Percentiles rank a stretch among this genome's conserved stretches.
Conservation (phyloP, 1,284 basidiomycete species). For the Malassezia caprae region DNA sequence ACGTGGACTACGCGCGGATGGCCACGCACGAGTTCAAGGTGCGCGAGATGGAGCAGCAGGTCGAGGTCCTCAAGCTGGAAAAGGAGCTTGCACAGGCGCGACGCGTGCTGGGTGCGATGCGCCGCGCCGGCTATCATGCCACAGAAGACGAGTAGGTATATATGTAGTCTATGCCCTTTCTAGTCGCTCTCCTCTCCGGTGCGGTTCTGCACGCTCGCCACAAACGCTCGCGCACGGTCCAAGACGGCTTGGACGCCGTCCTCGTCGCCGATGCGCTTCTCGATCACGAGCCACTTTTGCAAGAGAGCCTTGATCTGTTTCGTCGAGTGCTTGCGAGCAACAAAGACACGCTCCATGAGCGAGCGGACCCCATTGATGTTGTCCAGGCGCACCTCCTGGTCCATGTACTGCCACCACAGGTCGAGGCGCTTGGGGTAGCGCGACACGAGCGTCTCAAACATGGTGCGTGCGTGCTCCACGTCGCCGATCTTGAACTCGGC, state of each 20-base stretch:
- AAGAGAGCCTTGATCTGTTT: constrained; percentile 77
- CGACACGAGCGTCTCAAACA: constrained; percentile 92
- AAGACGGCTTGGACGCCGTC: constrained; percentile 73
- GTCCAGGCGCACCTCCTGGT: constrained; percentile 73
- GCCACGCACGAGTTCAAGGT: constrained; percentile 89
- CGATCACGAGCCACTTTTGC: constrained; percentile 91
- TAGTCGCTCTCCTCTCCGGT: constrained; percentile 7
- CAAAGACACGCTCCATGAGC: constrained; percentile 70
- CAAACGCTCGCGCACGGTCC: constrained; percentile 68
- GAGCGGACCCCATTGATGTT: constrained; percentile 56
- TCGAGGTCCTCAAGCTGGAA: constrained; percentile 90
- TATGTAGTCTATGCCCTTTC: not conserved
- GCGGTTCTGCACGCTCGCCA: constrained; percentile 12
- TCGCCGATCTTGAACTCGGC: constrained; percentile 91
- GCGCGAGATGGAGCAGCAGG: constrained; percentile 83
- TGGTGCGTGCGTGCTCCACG: constrained; percentile 81
- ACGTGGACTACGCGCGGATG: constrained; percentile 83
- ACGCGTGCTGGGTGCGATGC: constrained; percentile 43
- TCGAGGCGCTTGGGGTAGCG: constrained; percentile 88
- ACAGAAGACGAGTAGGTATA: constrained; percentile 25
- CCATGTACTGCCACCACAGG: constrained; percentile 91
- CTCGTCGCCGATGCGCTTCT: constrained; percentile 75
- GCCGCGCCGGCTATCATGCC: constrained; percentile 43
- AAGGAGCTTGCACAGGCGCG: constrained; percentile 64
- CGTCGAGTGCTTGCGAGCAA: constrained; percentile 69